A percentile compares a stretch with the other conserved stretches of the same genome.
Evolutionary conservation across 78 protist species (phyloP).

Genomic region (Pelomyxa schiedti): DNA sequence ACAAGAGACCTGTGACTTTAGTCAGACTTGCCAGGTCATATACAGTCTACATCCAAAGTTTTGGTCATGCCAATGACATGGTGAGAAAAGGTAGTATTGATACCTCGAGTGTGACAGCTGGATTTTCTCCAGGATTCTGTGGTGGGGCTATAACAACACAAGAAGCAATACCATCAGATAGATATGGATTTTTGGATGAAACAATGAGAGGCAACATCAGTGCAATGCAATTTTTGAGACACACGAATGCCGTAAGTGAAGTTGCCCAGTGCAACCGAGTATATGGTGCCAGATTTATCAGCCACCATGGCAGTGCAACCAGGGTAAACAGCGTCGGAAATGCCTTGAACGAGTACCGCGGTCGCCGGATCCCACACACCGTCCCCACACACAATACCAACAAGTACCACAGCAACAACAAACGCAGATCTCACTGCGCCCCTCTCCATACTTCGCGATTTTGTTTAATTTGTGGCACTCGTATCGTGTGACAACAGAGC

Average conservation of each 20-base stretch:
- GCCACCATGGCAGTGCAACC: slow-evolving; percentile 36
- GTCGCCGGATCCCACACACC: slow-evolving; percentile 3
- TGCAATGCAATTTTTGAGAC: background rate
- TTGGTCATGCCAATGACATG: background rate
- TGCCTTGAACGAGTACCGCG: slow-evolving; percentile 2
- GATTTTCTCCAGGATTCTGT: background rate
- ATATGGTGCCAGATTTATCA: slow-evolving; percentile 14
- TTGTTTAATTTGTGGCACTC: too few relatives aligned
- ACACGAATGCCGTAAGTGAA: slow-evolving; percentile 34
- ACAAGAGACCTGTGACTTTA: slow-evolving; percentile 49
- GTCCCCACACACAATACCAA: too few relatives aligned
- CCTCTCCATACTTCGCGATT: too few relatives aligned
- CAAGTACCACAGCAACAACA: too few relatives aligned
- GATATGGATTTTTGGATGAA: background rate
- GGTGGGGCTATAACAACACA: background rate
- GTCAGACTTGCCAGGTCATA: slow-evolving; percentile 51
- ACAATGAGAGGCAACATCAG: slow-evolving; percentile 26
- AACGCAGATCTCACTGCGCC: too few relatives aligned
- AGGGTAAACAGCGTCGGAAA: slow-evolving; percentile 24
- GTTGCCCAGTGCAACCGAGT: slow-evolving; percentile 14
- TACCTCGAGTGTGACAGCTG: background rate
- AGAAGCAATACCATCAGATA: background rate
- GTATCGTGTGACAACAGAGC: too few relatives aligned
- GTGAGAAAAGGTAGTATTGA: background rate
- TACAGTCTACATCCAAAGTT: slow-evolving; percentile 8